phyloP scores from a whole-genome alignment of 495 filamentous ascomycete species.

The Endocarpon pusillum region DNA sequence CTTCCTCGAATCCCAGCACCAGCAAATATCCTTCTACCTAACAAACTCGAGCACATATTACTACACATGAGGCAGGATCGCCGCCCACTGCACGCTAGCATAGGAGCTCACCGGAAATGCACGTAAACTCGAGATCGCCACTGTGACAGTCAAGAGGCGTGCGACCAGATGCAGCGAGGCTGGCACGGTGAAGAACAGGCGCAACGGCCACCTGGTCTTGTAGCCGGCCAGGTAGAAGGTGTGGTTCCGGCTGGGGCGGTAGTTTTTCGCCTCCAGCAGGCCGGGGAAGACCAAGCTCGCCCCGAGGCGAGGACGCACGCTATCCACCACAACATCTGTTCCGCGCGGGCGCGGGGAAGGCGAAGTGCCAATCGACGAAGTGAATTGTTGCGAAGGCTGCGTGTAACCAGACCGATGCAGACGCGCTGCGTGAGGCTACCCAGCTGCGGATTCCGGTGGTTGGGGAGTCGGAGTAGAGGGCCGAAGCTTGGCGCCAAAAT shows the following conservation, averaged over 20 bases:
- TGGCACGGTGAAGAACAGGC: conserved; percentile 9
- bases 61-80: conserved; percentile 15
- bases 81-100: conserved; percentile 14
- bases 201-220: conserved; percentile 12
- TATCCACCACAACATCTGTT: conserved; percentile 18
- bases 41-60: no score
- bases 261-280: conserved; percentile 5
- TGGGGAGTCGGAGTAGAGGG: no score
- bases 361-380: conserved; percentile 21
- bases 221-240: conserved; percentile 7
- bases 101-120: conserved; percentile 12
- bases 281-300: conserved; percentile 2
- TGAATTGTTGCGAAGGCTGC: conserved; percentile 16
- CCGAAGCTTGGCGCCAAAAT: no score
- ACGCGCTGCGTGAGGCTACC: not conserved
- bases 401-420: not conserved
- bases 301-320: conserved; percentile 2
- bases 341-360: conserved; percentile 20
- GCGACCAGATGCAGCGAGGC: conserved; percentile 7
- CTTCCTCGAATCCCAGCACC: no score
- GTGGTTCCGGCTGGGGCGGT: conserved; percentile 3
- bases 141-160: conserved; percentile 6
- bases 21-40: no score
- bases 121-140: conserved; percentile 7
- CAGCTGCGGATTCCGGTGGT: no score